phyloP scores from a whole-genome alignment of 257 asterid species.

The Solanum clarkiae region DNA sequence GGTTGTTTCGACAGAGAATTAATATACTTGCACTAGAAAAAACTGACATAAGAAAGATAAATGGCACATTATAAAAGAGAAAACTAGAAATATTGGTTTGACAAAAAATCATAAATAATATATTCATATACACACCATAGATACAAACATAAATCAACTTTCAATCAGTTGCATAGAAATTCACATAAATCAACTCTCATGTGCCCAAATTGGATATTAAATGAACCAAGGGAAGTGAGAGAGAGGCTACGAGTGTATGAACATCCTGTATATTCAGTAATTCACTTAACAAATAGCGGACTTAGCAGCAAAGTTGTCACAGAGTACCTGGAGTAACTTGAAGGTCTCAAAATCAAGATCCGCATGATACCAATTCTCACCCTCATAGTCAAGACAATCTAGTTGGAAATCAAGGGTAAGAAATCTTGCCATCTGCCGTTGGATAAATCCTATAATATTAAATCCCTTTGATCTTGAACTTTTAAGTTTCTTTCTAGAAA shows the following conservation, averaged over 20 bases:
- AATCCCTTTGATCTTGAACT: conserved; percentile 50
- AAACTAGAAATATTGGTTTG: not conserved
- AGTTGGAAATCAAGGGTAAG: conserved; percentile 80
- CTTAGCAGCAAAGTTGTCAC: not conserved
- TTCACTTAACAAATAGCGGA: not conserved
- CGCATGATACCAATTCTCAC: conserved; percentile 90
- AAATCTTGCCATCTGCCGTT: conserved; percentile 81
- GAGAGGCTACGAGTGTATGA: not conserved
- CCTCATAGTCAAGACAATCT: conserved; percentile 86
- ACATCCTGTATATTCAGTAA: not conserved
- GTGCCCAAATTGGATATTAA: not conserved
- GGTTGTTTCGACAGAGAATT: not conserved
- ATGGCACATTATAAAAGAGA: not conserved
- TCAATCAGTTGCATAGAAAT: not conserved
- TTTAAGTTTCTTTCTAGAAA: conserved; percentile 40
- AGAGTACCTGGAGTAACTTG: conserved; percentile 73
- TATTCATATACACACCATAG: not conserved
- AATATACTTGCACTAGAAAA: not conserved
- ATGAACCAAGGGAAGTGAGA: not conserved
- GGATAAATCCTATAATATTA: conserved; percentile 74
- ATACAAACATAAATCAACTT: not conserved
- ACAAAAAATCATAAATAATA: not conserved
- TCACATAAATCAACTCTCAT: not conserved
- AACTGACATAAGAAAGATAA: not conserved
- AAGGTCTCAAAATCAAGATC: conserved; percentile 97